These are phyloP conservation scores for Gonium pectorale DNA, from an alignment of 139 green algal species.

Conservation along the genomic window DNA sequence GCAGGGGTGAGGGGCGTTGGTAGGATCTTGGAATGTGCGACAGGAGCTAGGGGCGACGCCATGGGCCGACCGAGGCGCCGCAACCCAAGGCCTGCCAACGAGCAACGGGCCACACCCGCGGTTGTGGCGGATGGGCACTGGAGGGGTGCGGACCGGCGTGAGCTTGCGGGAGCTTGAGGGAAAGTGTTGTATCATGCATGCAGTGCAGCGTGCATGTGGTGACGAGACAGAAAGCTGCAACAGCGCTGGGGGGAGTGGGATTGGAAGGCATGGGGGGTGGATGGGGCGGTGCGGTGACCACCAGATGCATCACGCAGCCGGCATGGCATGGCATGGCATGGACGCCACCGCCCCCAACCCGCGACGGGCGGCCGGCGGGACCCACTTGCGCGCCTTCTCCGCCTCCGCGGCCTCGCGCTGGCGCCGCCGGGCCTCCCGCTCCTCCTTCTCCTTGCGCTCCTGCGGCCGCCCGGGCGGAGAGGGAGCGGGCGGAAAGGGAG, in stretches of 20 bases:
- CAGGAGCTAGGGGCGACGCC: too few species aligned
- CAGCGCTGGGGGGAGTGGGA: too few species aligned
- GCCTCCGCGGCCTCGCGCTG: conserved; percentile 34
- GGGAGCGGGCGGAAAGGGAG: background rate
- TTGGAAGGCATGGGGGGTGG: too few species aligned
- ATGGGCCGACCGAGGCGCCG: background rate
- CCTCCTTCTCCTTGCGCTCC: conserved; percentile 49
- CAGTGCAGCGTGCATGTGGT: too few species aligned
- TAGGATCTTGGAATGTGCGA: background rate
- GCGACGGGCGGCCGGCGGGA: too few species aligned
- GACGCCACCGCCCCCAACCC: background rate
- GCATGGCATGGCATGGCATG: too few species aligned
- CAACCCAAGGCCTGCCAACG: background rate
- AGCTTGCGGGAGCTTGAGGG: too few species aligned
- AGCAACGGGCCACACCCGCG: background rate
- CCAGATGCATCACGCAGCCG: too few species aligned
- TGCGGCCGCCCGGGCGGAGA: background rate
- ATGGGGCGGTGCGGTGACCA: too few species aligned
- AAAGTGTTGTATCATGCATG: too few species aligned
- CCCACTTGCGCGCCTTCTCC: conserved; percentile 22
- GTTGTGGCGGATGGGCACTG: background rate
- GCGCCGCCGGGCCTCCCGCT: conserved; percentile 41
- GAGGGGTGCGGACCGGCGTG: background rate
- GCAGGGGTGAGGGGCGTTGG: background rate
- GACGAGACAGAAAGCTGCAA: too few species aligned